A percentile compares a stretch with the other conserved stretches of the same genome.
These are phyloP conservation scores for Xylaria sp. DNA, from an alignment of 2,329 filamentous ascomycete species.

Conservation along the genomic window DNA sequence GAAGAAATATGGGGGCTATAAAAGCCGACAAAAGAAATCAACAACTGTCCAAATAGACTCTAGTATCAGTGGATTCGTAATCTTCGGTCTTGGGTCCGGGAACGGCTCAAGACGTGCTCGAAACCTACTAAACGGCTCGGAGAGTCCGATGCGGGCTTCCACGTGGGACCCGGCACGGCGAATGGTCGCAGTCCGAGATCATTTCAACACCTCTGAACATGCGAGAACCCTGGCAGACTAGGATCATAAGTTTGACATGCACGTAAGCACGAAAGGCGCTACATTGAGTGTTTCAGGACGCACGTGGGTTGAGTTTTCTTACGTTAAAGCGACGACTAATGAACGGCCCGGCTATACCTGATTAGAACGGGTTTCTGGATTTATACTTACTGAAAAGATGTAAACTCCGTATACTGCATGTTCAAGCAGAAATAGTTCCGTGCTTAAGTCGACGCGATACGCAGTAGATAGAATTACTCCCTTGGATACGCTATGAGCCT, in stretches of 20 bases:
- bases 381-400: not conserved
- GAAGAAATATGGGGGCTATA: not conserved
- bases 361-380: not conserved
- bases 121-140: constrained; percentile 2
- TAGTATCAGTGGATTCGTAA: not conserved
- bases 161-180: not conserved
- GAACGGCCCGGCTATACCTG: not conserved
- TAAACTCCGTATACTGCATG: not conserved
- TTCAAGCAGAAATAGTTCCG: not conserved
- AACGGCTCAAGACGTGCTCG: not conserved
- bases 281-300: not conserved
- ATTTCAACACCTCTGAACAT: not conserved
- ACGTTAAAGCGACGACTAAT: not conserved
- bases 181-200: not conserved
- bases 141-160: constrained; percentile 9
- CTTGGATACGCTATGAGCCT: not conserved
- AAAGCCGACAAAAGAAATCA: not conserved
- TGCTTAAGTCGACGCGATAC: not conserved
- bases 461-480: not conserved
- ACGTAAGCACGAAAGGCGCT: not conserved
- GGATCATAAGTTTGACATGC: not conserved
- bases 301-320: not conserved
- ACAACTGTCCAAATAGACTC: not conserved
- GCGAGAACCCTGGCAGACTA: not conserved
- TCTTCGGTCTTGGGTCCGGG: not conserved